Evolutionary conservation across 2,329 filamentous ascomycete genomes (phyloP), one percentile per base, ranked within the genome.

Genomic region (Fusarium nurragi): DNA sequence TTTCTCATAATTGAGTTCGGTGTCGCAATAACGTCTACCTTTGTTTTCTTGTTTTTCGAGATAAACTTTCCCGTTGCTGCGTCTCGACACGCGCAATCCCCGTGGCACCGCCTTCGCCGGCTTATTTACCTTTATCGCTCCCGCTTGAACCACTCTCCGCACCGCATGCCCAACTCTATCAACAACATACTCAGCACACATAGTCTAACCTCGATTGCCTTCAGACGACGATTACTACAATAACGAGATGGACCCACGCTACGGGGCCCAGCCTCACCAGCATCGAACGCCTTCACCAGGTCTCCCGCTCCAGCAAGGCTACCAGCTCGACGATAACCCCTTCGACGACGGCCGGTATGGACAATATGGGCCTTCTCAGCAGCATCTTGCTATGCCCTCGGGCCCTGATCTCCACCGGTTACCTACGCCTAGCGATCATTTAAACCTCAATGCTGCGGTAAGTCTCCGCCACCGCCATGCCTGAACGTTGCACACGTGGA

Each of bases 391-490:
- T 44, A 73, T 77, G 72, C 75, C 74, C 26, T 50, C 59, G 40
- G 63, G 54, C 12, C 56, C 62, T 19, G 70, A 71, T 37, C 60
- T 51, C 11, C 68, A 76, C 21, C 79, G 83, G 43, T 77, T 81
- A 25, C 78, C 81, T 58, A 89, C 87, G 19, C 87, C 90, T 1
- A 89, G 88, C 72, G 94, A 98, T 78, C 85, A 89, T 55, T 81
- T 98, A 48, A 88, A 90, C 56, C 84, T 94, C 65, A 94, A 97
- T 77, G 92, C 93, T 46, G 94, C 94, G 54, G 91, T 94, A 78
- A 82, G 90, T 85, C 30, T 37, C 12, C 9, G 21, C 34, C 39
- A 34, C 22, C 14, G 7, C 6, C 28, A 14, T 39, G 5, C 11
- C 3, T 22, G 4, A 36, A 22, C 23, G 5, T 44, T 11, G 21